A percentile compares a stretch with the other conserved stretches of the same genome.
These are phyloP conservation scores for Magnolia kwangsiensis DNA, from an alignment of 164 flowering plant genomes.

Conservation along the genomic window DNA sequence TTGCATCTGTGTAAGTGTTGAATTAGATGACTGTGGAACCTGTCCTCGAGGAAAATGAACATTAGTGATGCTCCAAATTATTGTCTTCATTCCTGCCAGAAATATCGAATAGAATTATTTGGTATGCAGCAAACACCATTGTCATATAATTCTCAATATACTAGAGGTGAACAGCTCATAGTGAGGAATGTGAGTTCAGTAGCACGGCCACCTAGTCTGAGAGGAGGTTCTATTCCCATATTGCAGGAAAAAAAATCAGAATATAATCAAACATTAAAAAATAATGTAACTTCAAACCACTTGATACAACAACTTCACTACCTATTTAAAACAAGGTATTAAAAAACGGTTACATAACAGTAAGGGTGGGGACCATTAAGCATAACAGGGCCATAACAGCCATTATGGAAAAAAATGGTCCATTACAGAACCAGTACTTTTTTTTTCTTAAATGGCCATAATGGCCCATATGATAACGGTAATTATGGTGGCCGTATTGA, in stretches of 20 bases:
- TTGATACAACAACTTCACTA: neutral
- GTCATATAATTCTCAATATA: neutral
- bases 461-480: no score
- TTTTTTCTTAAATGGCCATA: no score
- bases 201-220: neutral
- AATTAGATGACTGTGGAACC: slow-evolving; percentile 36
- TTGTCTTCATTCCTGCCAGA: slow-evolving; percentile 92
- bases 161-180: neutral
- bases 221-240: neutral
- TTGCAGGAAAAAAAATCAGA: neutral
- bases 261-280: neutral
- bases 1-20: slow-evolving; percentile 1
- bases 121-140: neutral
- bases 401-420: neutral
- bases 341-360: neutral
- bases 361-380: neutral
- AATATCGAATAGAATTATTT: neutral
- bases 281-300: neutral
- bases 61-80: slow-evolving; percentile 97
- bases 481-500: no score
- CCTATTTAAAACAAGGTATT: neutral
- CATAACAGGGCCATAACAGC: neutral
- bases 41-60: slow-evolving; percentile 81
- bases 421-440: neutral
- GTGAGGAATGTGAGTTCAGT: neutral